phyloP scores from a whole-genome alignment of 1,284 basidiomycete genomes.

The Jaminaea rosea region DNA sequence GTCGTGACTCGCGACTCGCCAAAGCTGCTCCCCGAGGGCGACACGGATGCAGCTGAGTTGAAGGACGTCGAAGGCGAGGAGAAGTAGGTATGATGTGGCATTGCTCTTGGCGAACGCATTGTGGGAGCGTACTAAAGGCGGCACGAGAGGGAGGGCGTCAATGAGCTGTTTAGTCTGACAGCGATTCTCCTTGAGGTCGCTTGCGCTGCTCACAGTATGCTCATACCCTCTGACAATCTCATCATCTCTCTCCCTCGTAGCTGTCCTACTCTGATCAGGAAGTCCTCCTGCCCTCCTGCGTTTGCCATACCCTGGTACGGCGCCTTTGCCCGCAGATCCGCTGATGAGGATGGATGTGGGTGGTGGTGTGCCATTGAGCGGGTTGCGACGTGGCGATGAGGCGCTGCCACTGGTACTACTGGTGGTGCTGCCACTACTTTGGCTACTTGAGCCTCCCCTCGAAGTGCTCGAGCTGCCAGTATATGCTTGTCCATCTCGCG shows the following conservation, averaged over 20 bases:
- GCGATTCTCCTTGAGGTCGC: neutral
- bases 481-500: too few relatives aligned
- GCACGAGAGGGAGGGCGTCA: neutral
- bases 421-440: too few relatives aligned
- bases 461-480: too few relatives aligned
- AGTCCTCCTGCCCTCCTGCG: neutral
- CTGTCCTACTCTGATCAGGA: neutral
- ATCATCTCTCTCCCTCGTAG: slow-evolving; percentile 3
- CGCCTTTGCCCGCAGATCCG: slow-evolving; percentile 7
- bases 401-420: too few relatives aligned
- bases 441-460: too few relatives aligned
- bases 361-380: too few relatives aligned
- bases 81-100: slow-evolving; percentile 42
- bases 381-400: too few relatives aligned
- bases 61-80: slow-evolving; percentile 40
- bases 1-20: neutral
- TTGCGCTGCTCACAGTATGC: slow-evolving; percentile 18
- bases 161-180: neutral
- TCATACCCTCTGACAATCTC: slow-evolving; percentile 6
- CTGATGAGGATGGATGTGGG: neutral
- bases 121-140: slow-evolving; percentile 12
- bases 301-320: slow-evolving; percentile 6
- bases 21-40: slow-evolving; percentile 7
- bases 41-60: slow-evolving; percentile 35
- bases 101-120: slow-evolving; percentile 6